A percentile compares a stretch with the other conserved stretches of the same genome.
Evolutionary conservation across 768 basidiomycete species (phyloP).

Genomic region (Stropharia rugosoannulata): DNA sequence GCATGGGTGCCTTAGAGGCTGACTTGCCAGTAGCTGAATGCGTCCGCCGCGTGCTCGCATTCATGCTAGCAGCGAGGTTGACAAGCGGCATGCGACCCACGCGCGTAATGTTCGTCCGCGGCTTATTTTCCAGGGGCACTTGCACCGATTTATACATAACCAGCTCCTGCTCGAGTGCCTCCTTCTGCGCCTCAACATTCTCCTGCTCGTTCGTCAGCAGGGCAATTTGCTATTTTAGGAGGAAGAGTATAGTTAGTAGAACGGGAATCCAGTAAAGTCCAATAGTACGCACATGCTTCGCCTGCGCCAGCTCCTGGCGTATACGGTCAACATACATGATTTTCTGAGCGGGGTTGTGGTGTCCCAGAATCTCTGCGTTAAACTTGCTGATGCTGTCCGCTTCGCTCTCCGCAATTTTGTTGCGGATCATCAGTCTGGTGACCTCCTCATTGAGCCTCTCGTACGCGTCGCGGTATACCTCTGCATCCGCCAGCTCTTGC

Average conservation of each 20-base stretch:
- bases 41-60: conserved; percentile 10
- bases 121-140: conserved; percentile 47
- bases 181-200: conserved; percentile 37
- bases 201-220: conserved; percentile 49
- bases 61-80: conserved; percentile 40
- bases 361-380: conserved; percentile 85
- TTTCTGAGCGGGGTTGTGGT: conserved; percentile 81
- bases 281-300: conserved; percentile 67
- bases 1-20: conserved; percentile 9
- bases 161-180: conserved; percentile 51
- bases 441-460: conserved; percentile 62
- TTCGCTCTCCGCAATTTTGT: conserved; percentile 80
- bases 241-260: not conserved
- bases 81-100: conserved; percentile 48
- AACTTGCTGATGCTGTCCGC: conserved; percentile 71
- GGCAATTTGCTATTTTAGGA: conserved; percentile 43
- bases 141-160: conserved; percentile 61
- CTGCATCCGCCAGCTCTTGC: conserved; percentile 56
- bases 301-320: conserved; percentile 74
- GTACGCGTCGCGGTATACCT: conserved; percentile 73
- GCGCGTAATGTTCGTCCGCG: conserved; percentile 53
- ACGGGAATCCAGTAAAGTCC: not conserved
- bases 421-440: conserved; percentile 60
- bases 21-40: not conserved
- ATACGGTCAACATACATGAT: conserved; percentile 88